A percentile compares a stretch with the other conserved stretches of the same genome.
Conservation (phyloP, 208 protist species). For the Leishmania turanica region DNA sequence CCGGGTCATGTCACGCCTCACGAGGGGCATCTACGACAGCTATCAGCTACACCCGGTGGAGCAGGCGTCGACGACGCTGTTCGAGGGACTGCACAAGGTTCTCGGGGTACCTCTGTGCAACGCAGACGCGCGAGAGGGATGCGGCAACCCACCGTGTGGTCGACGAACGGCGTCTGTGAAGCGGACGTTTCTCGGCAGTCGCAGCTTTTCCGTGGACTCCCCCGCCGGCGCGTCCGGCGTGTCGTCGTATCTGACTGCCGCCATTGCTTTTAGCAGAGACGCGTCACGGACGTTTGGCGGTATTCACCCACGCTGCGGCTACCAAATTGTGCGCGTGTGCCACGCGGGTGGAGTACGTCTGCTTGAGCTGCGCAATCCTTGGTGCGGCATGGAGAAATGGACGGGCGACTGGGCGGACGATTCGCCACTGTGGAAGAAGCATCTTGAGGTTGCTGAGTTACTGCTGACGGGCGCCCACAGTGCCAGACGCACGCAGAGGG, state of each 20-base stretch:
- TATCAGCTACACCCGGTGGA: slow-evolving; percentile 24
- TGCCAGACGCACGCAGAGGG: not conserved
- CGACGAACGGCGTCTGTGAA: not conserved
- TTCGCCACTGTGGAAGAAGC: slow-evolving; percentile 61
- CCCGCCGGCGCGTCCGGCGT: not conserved
- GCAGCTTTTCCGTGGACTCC: slow-evolving; percentile 1
- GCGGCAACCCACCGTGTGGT: not conserved
- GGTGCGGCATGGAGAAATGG: slow-evolving; percentile 42
- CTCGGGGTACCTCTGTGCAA: slow-evolving; percentile 3
- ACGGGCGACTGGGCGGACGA: slow-evolving; percentile 79
- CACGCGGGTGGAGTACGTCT: slow-evolving; percentile 66
- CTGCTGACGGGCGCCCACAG: slow-evolving; percentile 29
- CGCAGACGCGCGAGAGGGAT: not conserved
- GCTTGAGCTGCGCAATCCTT: slow-evolving; percentile 60
- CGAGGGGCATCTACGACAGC: slow-evolving; percentile 30
- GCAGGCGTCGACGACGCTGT: slow-evolving; percentile 6
- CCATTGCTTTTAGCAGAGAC: slow-evolving; percentile 48
- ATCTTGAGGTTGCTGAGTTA: slow-evolving; percentile 54
- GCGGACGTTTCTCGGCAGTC: not conserved
- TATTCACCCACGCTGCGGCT: slow-evolving; percentile 56
- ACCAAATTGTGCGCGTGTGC: slow-evolving; percentile 62
- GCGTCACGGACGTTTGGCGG: slow-evolving; percentile 37
- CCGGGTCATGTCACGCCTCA: slow-evolving; percentile 21
- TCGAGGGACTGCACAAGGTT: slow-evolving; percentile 10
- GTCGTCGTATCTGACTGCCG: slow-evolving; percentile 12